phyloP scores from a whole-genome alignment of 2,329 filamentous ascomycete species.

The Penicillium sp. region DNA sequence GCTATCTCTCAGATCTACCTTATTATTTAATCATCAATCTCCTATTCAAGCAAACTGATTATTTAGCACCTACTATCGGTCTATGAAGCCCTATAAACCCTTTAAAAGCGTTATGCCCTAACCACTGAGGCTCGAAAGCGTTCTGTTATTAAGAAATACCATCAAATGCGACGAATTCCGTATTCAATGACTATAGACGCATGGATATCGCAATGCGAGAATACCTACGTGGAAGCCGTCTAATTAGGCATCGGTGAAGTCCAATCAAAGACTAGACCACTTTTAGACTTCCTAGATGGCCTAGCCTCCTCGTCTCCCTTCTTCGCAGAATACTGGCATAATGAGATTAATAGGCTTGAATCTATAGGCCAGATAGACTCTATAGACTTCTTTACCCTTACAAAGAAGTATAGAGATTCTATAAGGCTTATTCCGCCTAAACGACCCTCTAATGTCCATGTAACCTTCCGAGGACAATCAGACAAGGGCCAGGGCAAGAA shows the following conservation, averaged over 20 bases:
- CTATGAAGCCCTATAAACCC: too few relatives aligned
- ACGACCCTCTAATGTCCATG: neutral
- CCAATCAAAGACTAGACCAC: neutral
- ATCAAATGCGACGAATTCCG: neutral
- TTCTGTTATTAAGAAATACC: too few relatives aligned
- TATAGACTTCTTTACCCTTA: neutral
- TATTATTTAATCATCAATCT: too few relatives aligned
- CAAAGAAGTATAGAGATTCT: neutral
- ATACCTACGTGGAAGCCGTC: neutral
- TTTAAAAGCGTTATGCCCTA: too few relatives aligned
- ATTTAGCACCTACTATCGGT: too few relatives aligned
- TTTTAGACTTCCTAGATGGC: neutral
- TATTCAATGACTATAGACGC: neutral
- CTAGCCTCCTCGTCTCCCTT: neutral
- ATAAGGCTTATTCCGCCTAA: neutral
- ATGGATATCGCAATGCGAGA: neutral
- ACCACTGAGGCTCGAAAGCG: too few relatives aligned
- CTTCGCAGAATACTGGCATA: neutral
- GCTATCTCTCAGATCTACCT: too few relatives aligned
- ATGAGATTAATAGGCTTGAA: too few relatives aligned
- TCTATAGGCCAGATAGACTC: neutral
- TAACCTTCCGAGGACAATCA: neutral
- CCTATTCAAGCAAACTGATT: too few relatives aligned
- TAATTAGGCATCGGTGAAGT: neutral
- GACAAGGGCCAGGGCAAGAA: neutral